Percentiles rank a stretch among this genome's conserved stretches.
These are phyloP conservation scores for Pseudopyrenochaeta lycopersici DNA, from an alignment of 2,329 filamentous ascomycete species.

Conservation along the genomic window DNA sequence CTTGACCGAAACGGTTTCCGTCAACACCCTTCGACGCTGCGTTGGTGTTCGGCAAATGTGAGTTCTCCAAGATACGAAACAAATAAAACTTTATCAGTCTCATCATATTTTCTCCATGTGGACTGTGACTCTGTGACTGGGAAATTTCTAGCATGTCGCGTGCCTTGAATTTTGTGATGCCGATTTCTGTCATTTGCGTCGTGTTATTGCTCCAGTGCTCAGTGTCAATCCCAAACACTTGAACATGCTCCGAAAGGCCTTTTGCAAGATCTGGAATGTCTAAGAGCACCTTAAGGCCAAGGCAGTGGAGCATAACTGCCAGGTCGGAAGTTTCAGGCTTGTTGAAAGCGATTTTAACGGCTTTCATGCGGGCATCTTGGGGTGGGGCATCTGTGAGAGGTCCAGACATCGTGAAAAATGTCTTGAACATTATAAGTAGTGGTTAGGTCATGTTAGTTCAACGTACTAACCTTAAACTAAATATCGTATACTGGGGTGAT, in stretches of 20 bases:
- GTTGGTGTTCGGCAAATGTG: slow-evolving; percentile 18
- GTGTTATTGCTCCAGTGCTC: slow-evolving; percentile 34
- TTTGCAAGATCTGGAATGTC: slow-evolving; percentile 9
- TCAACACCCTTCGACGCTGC: slow-evolving; percentile 9
- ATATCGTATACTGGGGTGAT: too few relatives aligned
- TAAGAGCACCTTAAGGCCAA: slow-evolving; percentile 1
- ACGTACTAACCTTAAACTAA: too few relatives aligned
- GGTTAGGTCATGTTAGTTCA: too few relatives aligned
- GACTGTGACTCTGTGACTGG: slow-evolving; percentile 5
- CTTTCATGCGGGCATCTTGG: background rate
- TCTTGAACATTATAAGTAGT: too few relatives aligned
- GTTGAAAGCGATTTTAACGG: background rate
- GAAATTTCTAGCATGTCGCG: slow-evolving; percentile 4
- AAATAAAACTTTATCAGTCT: slow-evolving; percentile 28
- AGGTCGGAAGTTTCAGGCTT: slow-evolving; percentile 3
- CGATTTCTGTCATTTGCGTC: slow-evolving; percentile 32
- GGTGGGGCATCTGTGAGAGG: too few relatives aligned
- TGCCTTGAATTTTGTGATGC: slow-evolving; percentile 18
- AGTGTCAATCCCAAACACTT: slow-evolving; percentile 32
- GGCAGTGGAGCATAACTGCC: slow-evolving; percentile 8
- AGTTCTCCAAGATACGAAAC: slow-evolving; percentile 28
- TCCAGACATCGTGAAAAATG: too few relatives aligned
- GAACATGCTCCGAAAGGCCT: slow-evolving; percentile 15
- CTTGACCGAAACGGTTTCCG: slow-evolving; percentile 32
- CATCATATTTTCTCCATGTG: slow-evolving; percentile 26